Percentiles rank a stretch among this genome's conserved stretches.
Conservation (phyloP, 2,329 filamentous ascomycete species). For the Pseudocercospora pini-densiflorae region DNA sequence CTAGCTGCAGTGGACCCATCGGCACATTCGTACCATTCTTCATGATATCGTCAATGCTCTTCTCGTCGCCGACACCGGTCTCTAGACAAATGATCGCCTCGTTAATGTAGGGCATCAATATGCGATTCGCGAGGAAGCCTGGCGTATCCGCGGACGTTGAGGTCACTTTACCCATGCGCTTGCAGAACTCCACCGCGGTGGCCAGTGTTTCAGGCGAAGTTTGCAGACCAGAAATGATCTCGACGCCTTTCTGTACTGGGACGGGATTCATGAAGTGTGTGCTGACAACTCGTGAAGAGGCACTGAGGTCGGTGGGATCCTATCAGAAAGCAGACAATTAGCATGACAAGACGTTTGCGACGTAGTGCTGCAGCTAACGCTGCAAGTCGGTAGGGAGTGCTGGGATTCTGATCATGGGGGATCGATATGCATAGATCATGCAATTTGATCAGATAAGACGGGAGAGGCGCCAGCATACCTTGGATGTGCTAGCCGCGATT, state of each 20-base stretch:
- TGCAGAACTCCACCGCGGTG: conserved; percentile 82
- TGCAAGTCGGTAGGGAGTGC: conserved; percentile 1
- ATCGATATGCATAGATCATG: conserved; percentile 8
- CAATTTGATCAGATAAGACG: conserved; percentile 8
- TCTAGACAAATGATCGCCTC: conserved; percentile 96
- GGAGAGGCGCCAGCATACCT: conserved; percentile 36
- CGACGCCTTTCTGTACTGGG: conserved; percentile 93
- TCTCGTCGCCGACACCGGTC: conserved; percentile 83
- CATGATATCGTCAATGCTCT: conserved; percentile 98
- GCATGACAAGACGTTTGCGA: conserved; percentile 19
- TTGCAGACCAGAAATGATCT: conserved; percentile 94
- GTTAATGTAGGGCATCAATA: conserved; percentile 99
- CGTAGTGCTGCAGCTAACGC: conserved; percentile 1
- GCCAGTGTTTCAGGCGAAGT: conserved; percentile 82
- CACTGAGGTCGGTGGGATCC: conserved; percentile 78
- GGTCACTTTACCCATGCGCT: conserved; percentile 89
- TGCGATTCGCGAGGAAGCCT: conserved; percentile 94
- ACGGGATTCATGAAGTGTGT: conserved; percentile 99
- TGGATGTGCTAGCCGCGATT: conserved; percentile 82
- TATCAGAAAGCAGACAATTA: conserved; percentile 37
- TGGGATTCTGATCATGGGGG: background rate
- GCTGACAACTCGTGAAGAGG: conserved; percentile 84
- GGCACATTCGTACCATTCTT: conserved; percentile 99
- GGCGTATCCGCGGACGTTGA: conserved; percentile 88
- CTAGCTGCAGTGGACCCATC: conserved; percentile 92